Evolutionary conservation across 768 basidiomycete genomes (phyloP).

Genomic region (Exidia glandulosa): DNA sequence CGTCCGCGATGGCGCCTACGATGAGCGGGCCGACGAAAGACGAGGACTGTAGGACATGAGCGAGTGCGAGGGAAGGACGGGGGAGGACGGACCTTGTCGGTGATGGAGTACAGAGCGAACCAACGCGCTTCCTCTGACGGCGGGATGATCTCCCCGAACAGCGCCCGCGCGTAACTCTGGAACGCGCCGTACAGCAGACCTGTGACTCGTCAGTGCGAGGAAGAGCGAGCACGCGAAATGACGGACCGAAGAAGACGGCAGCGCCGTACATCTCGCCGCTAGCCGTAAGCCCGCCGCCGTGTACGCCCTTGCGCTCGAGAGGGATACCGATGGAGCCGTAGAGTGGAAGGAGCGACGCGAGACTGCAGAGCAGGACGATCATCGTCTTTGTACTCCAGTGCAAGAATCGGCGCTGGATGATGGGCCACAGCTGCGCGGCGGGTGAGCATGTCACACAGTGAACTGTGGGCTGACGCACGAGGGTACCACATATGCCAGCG

Average conservation of each 20-base stretch:
- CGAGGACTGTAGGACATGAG: too few species aligned
- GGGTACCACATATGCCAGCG: too few species aligned
- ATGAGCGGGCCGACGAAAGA: constrained; percentile 31
- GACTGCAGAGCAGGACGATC: too few species aligned
- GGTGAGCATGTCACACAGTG: too few species aligned
- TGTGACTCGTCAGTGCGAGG: background rate
- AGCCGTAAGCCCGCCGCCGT: constrained; percentile 18
- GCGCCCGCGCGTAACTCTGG: constrained; percentile 27
- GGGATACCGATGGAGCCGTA: too few species aligned
- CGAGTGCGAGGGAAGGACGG: constrained; percentile 6
- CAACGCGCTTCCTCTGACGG: constrained; percentile 27
- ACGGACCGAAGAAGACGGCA: constrained; percentile 24
- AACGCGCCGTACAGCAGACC: too few species aligned
- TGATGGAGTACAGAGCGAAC: constrained; percentile 27
- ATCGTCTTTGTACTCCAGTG: too few species aligned
- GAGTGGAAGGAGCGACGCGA: too few species aligned
- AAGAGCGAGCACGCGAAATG: background rate
- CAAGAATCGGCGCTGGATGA: too few species aligned
- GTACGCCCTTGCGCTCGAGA: too few species aligned
- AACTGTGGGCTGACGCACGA: too few species aligned
- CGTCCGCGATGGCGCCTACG: constrained; percentile 28
- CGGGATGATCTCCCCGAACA: constrained; percentile 30
- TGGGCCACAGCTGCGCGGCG: too few species aligned
- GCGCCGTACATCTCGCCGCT: constrained; percentile 27
- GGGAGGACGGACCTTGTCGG: constrained; percentile 11